A percentile compares a stretch with the other conserved stretches of the same genome.
Evolutionary conservation across 2,329 filamentous ascomycete species (phyloP).

Genomic region (Microcyclospora tardicrescens): DNA sequence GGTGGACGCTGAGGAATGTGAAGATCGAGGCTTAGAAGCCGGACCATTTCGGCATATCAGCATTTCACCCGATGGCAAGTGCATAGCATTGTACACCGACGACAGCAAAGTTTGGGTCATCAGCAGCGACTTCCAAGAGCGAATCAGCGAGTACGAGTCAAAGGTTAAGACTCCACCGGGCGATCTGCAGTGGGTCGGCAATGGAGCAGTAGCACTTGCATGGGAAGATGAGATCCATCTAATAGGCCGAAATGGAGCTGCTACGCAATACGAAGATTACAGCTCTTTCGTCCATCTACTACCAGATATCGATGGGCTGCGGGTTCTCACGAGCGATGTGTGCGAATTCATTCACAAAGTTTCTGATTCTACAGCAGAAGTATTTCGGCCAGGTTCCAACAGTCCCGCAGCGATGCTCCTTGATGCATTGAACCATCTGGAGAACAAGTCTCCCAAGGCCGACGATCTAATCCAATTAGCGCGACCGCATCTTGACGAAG

Average conservation of each 20-base stretch:
- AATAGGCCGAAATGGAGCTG: conserved; percentile 69
- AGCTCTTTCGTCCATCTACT: conserved; percentile 82
- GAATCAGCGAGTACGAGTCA: conserved; percentile 83
- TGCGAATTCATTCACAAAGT: conserved; percentile 97
- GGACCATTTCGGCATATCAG: conserved; percentile 85
- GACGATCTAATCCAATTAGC: conserved; percentile 97
- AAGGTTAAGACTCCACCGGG: conserved; percentile 73
- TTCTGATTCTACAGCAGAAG: conserved; percentile 55
- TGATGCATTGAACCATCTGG: conserved; percentile 81
- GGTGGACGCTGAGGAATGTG: conserved; percentile 76
- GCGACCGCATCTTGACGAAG: conserved; percentile 71
- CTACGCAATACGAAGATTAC: conserved; percentile 51
- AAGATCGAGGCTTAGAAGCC: conserved; percentile 81
- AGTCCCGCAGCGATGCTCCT: conserved; percentile 85
- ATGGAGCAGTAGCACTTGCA: conserved; percentile 80
- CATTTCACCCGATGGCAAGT: conserved; percentile 82
- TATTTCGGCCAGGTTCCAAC: conserved; percentile 78
- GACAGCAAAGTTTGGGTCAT: conserved; percentile 84
- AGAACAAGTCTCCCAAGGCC: conserved; percentile 88
- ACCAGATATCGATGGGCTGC: conserved; percentile 78
- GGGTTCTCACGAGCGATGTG: conserved; percentile 80
- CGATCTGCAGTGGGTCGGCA: conserved; percentile 91
- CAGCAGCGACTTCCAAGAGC: conserved; percentile 86
- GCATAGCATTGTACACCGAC: conserved; percentile 73
- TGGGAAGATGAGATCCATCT: conserved; percentile 98